Conservation (phyloP, 192 early-diverging fungal genomes). For the Phlyctochytrium arcticum region DNA sequence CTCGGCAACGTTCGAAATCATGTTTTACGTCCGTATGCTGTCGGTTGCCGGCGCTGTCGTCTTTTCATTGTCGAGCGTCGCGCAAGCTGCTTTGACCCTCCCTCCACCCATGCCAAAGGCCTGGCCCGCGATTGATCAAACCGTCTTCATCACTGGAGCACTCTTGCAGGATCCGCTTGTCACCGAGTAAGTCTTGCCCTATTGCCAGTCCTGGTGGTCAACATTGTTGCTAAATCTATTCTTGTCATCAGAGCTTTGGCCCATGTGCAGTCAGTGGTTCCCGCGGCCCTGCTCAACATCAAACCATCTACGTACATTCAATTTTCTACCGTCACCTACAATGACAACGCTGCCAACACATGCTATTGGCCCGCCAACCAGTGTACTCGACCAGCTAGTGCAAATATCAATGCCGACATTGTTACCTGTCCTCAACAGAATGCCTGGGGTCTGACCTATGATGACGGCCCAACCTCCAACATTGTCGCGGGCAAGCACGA, state of each 20-base stretch:
- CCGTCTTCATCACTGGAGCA: conserved; percentile 7
- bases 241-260: conserved; percentile 27
- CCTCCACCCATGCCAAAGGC: conserved; percentile 14
- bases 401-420: conserved; percentile 19
- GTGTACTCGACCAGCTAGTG: conserved; percentile 16
- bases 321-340: conserved; percentile 3
- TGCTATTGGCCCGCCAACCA: conserved; percentile 29
- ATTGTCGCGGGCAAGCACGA: conserved; percentile 10
- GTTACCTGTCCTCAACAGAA: conserved; percentile 6
- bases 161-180: conserved; percentile 18
- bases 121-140: conserved; percentile 19
- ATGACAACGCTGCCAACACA: background rate
- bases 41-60: too few species aligned
- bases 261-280: conserved; percentile 14
- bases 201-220: too few species aligned
- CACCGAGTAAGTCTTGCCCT: background rate
- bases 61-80: too few species aligned
- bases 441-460: conserved; percentile 27
- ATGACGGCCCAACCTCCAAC: conserved; percentile 21
- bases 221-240: too few species aligned
- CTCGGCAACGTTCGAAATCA: too few species aligned
- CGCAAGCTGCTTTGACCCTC: background rate
- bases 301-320: conserved; percentile 11
- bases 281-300: conserved; percentile 13
- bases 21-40: too few species aligned